Evolutionary conservation across 306 rosid species (phyloP), one percentile per base, ranked within the genome.

Genomic region (Gleditsia sinensis): DNA sequence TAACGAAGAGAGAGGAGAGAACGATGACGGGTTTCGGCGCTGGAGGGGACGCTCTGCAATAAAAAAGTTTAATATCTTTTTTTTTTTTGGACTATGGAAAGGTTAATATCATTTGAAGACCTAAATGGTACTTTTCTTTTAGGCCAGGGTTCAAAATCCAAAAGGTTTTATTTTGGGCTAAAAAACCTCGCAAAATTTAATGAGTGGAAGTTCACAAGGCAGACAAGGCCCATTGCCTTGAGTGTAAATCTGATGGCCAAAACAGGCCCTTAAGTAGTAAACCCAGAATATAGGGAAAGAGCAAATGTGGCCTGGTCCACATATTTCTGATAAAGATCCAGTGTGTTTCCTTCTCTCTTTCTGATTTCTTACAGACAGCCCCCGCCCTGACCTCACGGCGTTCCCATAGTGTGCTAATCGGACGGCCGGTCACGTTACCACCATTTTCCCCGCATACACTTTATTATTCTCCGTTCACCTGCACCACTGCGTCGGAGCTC

Each of bases 381-480:
- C 34, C 61, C 23, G 20, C 13, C 17, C 17, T 36, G n/a, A 2
- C 0, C 67, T 60, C 46, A 34, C 46, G 46, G 49, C 68, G 28
- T 59, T 59, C 16, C 6, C 28, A n/a, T 34, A 42, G 61, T 81
- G 8, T 1, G 5, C 9, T 24, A 27, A 76, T 76, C 76, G 0
- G 10, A 64, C 75, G 76, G 66, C 40, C 55, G 48, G 77, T 77
- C 82, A 13, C 34, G 19, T 48, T 5, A 19, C 64, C 71, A 72
- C 68, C 67, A 74, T 68, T 33, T 68, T 33, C 62, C 76, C 80
- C 46, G 67, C 36, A 12, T 10, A 6, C n/a, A 4, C 74, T 12
- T 34, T 20, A 13, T 37, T 14, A 6, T 19, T 67, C 43, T 48
- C 5, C 12, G 6, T 40, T 30, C 40, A 1, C 14, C 68, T 9